phyloP scores from a whole-genome alignment of 2,329 filamentous ascomycete species.

The Colletotrichum trifolii region DNA sequence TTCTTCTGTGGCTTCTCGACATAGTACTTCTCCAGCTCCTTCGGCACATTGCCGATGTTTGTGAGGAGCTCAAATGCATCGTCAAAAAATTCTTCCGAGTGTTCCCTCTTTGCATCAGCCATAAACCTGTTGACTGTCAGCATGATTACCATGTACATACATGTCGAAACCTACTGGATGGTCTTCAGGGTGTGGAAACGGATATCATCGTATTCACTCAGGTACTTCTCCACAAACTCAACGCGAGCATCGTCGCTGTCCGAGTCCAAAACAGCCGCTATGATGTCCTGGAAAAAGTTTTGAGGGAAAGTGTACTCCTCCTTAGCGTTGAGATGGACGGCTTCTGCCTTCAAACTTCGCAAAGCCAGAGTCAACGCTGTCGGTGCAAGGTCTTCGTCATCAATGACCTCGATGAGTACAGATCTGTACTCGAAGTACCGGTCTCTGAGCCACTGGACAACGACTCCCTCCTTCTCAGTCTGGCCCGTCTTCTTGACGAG shows the following conservation, averaged over 20 bases:
- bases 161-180: constrained; percentile 68
- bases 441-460: constrained; percentile 83
- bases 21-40: constrained; percentile 77
- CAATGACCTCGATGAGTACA: constrained; percentile 70
- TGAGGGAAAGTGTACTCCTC: constrained; percentile 77
- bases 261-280: constrained; percentile 70
- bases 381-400: constrained; percentile 70
- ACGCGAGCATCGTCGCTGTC: constrained; percentile 69
- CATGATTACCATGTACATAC: background rate
- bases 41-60: constrained; percentile 77
- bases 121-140: constrained; percentile 46
- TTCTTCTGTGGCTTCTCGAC: constrained; percentile 72
- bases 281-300: constrained; percentile 71
- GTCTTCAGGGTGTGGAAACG: constrained; percentile 83
- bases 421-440: constrained; percentile 77
- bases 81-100: constrained; percentile 56
- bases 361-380: constrained; percentile 83
- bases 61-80: constrained; percentile 72
- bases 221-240: constrained; percentile 82
- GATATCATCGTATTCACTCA: constrained; percentile 85
- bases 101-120: constrained; percentile 38
- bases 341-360: constrained; percentile 85
- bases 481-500: constrained; percentile 73
- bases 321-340: constrained; percentile 67
- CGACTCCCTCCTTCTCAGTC: constrained; percentile 78